Evolutionary conservation across 768 basidiomycete species (phyloP).

Genomic region (Suillus brevipes): DNA sequence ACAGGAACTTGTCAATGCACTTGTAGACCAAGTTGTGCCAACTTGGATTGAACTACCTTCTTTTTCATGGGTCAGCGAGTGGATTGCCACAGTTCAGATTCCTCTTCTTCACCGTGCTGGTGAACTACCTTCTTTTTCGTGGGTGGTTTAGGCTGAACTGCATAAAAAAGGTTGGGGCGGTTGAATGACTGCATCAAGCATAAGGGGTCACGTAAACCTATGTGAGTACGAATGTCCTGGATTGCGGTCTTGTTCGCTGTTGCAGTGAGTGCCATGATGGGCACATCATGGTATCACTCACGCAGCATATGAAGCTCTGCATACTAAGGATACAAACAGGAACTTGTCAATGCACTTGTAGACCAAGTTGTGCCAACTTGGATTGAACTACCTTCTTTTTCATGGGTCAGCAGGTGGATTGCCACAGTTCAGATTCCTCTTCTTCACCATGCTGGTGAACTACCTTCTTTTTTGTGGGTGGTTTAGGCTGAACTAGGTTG

Average conservation of each 20-base stretch:
- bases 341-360: neutral
- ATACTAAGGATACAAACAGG: slow-evolving; percentile 48
- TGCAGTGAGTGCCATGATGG: slow-evolving; percentile 96
- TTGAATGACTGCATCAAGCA: slow-evolving; percentile 85
- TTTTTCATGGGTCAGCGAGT: too few relatives aligned
- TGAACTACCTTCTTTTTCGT: slow-evolving; percentile 44
- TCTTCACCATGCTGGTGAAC: too few relatives aligned
- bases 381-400: too few relatives aligned
- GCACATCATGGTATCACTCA: slow-evolving; percentile 70
- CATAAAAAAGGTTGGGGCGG: slow-evolving; percentile 86
- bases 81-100: too few relatives aligned
- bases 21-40: neutral
- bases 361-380: slow-evolving; percentile 25
- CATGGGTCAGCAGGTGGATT: too few relatives aligned
- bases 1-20: neutral
- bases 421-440: too few relatives aligned
- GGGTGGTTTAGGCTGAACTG: slow-evolving; percentile 51
- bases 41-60: too few relatives aligned
- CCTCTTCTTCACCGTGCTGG: too few relatives aligned
- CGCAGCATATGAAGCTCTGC: slow-evolving; percentile 67
- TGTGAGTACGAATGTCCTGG: slow-evolving; percentile 72
- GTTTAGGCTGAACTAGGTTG: slow-evolving; percentile 72
- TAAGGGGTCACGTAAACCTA: slow-evolving; percentile 60
- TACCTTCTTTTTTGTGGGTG: slow-evolving; percentile 40
- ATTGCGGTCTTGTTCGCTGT: slow-evolving; percentile 83